Percentiles rank a stretch among this genome's conserved stretches.
These are phyloP conservation scores for Candida lessepsii DNA, from an alignment of 805 yeast genomes.

Conservation along the genomic window DNA sequence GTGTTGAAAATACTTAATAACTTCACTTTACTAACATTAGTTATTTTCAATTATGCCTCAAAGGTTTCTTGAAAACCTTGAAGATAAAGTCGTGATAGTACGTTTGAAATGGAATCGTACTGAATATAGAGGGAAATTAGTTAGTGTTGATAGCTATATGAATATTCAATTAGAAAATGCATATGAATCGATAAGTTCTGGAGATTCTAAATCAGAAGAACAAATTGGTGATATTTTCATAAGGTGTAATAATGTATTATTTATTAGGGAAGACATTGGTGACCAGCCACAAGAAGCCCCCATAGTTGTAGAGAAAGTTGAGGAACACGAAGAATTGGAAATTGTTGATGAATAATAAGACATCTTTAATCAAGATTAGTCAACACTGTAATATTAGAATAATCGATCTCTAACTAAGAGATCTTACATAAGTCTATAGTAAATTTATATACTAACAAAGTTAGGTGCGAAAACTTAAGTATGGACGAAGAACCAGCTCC, in stretches of 20 bases:
- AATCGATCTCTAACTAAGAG: too few relatives aligned
- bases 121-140: conserved; percentile 76
- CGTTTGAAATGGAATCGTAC: conserved; percentile 88
- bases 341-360: too few relatives aligned
- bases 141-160: conserved; percentile 90
- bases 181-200: conserved; percentile 46
- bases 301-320: not conserved
- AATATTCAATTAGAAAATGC: conserved; percentile 71
- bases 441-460: not conserved
- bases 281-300: not conserved
- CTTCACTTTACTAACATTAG: conserved; percentile 7
- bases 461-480: not conserved
- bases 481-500: conserved; percentile 29
- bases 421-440: not conserved
- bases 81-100: conserved; percentile 69
- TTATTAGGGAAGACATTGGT: conserved; percentile 49
- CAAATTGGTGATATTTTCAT: conserved; percentile 75
- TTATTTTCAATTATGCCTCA: conserved; percentile 8
- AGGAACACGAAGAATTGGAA: not conserved
- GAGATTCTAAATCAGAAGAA: conserved; percentile 37
- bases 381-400: too few relatives aligned
- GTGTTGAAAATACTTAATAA: too few relatives aligned
- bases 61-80: conserved; percentile 58
- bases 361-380: too few relatives aligned
- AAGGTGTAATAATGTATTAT: conserved; percentile 87